A percentile compares a stretch with the other conserved stretches of the same genome.
Evolutionary conservation across 257 asterid genomes (phyloP).

Genomic region (Linderniella brevidens): DNA sequence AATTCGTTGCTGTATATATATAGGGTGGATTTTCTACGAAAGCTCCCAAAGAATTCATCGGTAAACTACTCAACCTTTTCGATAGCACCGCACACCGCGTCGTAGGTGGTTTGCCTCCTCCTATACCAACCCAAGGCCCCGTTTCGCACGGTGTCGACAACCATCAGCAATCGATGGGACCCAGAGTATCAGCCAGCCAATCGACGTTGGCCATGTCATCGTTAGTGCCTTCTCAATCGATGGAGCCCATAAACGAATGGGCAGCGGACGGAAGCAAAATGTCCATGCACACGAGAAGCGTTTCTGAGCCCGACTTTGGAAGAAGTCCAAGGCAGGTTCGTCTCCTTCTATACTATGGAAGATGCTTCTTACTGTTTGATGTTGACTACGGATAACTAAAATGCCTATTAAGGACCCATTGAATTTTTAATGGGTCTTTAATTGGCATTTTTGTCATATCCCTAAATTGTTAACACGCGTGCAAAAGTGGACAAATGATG

Average conservation of each 20-base stretch:
- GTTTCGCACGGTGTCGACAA: constrained; percentile 28
- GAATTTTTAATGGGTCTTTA: no score
- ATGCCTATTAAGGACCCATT: no score
- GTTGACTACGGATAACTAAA: constrained; percentile 7
- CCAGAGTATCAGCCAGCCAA: constrained; percentile 75
- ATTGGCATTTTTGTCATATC: no score
- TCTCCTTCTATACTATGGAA: background rate
- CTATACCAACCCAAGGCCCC: constrained; percentile 32
- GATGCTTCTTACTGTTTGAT: no score
- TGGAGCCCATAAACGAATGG: constrained; percentile 58
- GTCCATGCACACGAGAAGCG: constrained; percentile 68
- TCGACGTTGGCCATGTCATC: constrained; percentile 96
- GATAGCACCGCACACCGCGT: constrained; percentile 77
- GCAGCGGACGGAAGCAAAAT: constrained; percentile 33
- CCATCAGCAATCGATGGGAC: constrained; percentile 31
- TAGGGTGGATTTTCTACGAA: constrained; percentile 94
- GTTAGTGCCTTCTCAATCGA: constrained; percentile 58
- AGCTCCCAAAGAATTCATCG: constrained; percentile 63
- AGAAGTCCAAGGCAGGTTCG: constrained; percentile 89
- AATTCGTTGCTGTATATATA: constrained; percentile 15
- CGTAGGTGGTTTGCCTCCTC: constrained; percentile 64
- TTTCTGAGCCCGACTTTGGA: constrained; percentile 94
- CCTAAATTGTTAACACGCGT: no score
- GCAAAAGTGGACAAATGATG: background rate
- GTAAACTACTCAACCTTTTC: constrained; percentile 68